A percentile compares a stretch with the other conserved stretches of the same genome.
Evolutionary conservation across 2,329 filamentous ascomycete species (phyloP).

Genomic region (Zasmidium citrigriseum): DNA sequence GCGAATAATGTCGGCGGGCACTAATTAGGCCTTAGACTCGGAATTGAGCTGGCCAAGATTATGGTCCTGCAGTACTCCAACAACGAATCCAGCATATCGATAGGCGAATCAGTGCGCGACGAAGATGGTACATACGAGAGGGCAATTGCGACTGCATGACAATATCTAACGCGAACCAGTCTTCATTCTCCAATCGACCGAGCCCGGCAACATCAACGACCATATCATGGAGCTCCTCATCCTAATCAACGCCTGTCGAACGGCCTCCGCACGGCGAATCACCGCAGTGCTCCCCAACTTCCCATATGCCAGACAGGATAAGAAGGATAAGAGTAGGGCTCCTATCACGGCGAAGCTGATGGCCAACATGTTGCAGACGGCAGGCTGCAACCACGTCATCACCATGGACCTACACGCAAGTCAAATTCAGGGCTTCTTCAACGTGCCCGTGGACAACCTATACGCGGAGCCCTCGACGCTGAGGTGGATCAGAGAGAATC

Average conservation of each 20-base stretch:
- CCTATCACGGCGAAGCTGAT: slow-evolving; percentile 95
- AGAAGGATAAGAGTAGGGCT: slow-evolving; percentile 95
- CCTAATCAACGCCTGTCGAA: slow-evolving; percentile 95
- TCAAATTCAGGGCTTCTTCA: slow-evolving; percentile 96
- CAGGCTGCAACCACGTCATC: slow-evolving; percentile 89
- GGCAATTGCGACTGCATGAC: slow-evolving; percentile 4
- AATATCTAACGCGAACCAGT: slow-evolving; percentile 48
- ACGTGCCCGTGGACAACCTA: slow-evolving; percentile 75
- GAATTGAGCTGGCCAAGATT: slow-evolving; percentile 76
- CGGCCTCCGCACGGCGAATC: slow-evolving; percentile 82
- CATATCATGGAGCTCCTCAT: slow-evolving; percentile 97
- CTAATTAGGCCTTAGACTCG: slow-evolving; percentile 56
- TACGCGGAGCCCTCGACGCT: slow-evolving; percentile 93
- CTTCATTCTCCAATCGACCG: slow-evolving; percentile 94
- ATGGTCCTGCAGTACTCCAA: slow-evolving; percentile 84
- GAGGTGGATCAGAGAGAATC: slow-evolving; percentile 86
- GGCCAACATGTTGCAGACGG: slow-evolving; percentile 96
- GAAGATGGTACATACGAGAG: slow-evolving; percentile 71
- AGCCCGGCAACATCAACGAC: slow-evolving; percentile 95
- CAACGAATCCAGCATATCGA: slow-evolving; percentile 85
- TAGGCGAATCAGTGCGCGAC: slow-evolving; percentile 93
- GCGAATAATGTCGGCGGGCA: slow-evolving; percentile 1
- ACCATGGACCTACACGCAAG: slow-evolving; percentile 95
- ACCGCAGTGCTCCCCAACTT: slow-evolving; percentile 96
- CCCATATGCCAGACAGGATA: slow-evolving; percentile 94